phyloP scores from a whole-genome alignment of 176 grass and related monocot species.

The Ananas comosus region DNA sequence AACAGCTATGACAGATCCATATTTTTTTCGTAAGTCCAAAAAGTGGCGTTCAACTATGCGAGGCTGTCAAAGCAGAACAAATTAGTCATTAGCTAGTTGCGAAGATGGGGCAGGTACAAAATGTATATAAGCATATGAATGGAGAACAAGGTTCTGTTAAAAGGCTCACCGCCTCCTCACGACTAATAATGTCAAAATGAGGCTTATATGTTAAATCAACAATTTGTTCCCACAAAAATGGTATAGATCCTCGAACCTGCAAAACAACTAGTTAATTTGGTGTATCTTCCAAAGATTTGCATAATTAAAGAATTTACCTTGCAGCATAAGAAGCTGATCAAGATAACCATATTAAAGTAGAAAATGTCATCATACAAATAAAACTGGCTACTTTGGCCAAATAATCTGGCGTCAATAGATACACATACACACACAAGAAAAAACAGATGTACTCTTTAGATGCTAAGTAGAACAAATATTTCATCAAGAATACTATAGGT shows the following conservation, averaged over 20 bases:
- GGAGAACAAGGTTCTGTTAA: constrained; percentile 18
- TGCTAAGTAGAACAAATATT: too few species aligned
- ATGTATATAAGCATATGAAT: constrained; percentile 12
- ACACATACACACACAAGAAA: too few species aligned
- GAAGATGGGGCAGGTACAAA: constrained; percentile 10
- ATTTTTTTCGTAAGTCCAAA: constrained; percentile 77
- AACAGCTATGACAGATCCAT: constrained; percentile 74
- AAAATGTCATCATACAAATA: too few species aligned
- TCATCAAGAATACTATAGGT: too few species aligned
- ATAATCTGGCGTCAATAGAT: too few species aligned
- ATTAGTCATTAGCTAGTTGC: not conserved
- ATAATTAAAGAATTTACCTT: too few species aligned
- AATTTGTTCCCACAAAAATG: constrained; percentile 93
- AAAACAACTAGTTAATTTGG: constrained; percentile 11
- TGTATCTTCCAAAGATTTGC: too few species aligned
- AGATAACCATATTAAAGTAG: too few species aligned
- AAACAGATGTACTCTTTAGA: too few species aligned
- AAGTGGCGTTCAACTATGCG: constrained; percentile 76
- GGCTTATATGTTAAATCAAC: constrained; percentile 99
- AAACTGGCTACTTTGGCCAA: too few species aligned
- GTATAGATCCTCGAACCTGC: constrained; percentile 93
- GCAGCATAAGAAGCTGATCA: too few species aligned
- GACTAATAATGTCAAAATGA: constrained; percentile 72
- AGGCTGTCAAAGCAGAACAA: constrained; percentile 41
- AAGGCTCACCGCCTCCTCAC: constrained; percentile 61